Conservation (phyloP, 2,329 filamentous ascomycete genomes). For the Fusarium duplospermum region DNA sequence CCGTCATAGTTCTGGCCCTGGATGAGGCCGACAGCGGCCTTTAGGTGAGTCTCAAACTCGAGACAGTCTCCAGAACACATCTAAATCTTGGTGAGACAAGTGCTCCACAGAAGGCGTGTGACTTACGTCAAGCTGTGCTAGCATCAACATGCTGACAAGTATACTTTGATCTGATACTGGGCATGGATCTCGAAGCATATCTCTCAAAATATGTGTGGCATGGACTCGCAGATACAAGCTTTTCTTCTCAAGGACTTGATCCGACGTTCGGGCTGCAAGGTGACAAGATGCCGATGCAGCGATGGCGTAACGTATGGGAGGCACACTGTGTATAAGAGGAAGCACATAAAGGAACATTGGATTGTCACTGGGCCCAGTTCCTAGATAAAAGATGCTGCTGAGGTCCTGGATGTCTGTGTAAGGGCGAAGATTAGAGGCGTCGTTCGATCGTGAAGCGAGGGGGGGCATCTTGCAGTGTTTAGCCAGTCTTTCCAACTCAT, state of each 20-base stretch:
- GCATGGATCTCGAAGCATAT: neutral
- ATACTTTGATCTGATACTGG: neutral
- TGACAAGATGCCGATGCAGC: conserved; percentile 19
- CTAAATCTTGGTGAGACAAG: neutral
- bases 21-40: neutral
- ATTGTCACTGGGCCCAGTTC: conserved; percentile 11
- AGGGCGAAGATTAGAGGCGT: neutral
- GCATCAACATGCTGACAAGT: conserved; percentile 15
- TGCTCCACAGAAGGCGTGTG: accelerated
- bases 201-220: neutral
- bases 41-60: conserved; percentile 15
- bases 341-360: conserved; percentile 25
- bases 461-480: conserved; percentile 2
- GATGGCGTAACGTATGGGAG: conserved; percentile 16
- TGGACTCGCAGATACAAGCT: conserved; percentile 14
- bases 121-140: conserved; percentile 20
- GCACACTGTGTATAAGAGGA: conserved; percentile 1
- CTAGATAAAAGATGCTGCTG: conserved; percentile 19
- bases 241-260: neutral
- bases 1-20: neutral
- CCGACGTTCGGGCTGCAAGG: conserved; percentile 10
- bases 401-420: conserved; percentile 9
- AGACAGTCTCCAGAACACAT: conserved; percentile 23
- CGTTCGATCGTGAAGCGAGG: neutral
- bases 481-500: conserved; percentile 1